Conservation (phyloP, 2,329 filamentous ascomycete species). For the Apiospora sp. region DNA sequence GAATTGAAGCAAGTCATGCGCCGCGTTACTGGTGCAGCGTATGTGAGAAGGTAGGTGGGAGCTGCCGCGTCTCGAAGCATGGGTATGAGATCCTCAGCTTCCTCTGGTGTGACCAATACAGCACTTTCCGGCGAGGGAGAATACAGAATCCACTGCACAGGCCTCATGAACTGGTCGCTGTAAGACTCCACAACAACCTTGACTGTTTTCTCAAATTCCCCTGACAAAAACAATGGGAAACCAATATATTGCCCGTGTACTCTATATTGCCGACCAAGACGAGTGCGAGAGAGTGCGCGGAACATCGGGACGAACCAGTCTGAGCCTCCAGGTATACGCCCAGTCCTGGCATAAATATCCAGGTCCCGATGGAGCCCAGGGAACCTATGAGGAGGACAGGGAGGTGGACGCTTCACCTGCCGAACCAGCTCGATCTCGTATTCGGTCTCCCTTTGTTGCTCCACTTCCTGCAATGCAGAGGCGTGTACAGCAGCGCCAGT, state of each 20-base stretch:
- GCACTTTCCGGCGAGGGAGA: conserved; percentile 53
- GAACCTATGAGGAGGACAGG: conserved; percentile 50
- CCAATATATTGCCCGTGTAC: conserved; percentile 33
- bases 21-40: conserved; percentile 66
- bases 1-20: conserved; percentile 67
- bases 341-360: conserved; percentile 53
- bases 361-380: conserved; percentile 57
- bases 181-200: conserved; percentile 35
- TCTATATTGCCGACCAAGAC: conserved; percentile 45
- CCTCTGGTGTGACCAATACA: conserved; percentile 67
- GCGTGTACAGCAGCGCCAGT: conserved; percentile 53
- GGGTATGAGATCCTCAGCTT: conserved; percentile 63
- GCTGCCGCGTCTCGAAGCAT: conserved; percentile 42
- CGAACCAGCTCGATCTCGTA: conserved; percentile 65
- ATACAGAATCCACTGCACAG: conserved; percentile 69
- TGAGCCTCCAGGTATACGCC: conserved; percentile 47
- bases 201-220: conserved; percentile 59
- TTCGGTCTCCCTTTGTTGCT: conserved; percentile 66
- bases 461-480: conserved; percentile 66
- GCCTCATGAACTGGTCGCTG: conserved; percentile 48
- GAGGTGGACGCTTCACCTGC: conserved; percentile 56
- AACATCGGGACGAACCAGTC: conserved; percentile 52
- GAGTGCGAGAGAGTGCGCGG: conserved; percentile 46
- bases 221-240: conserved; percentile 47
- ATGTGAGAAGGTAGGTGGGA: conserved; percentile 58